Evolutionary conservation across 2,329 filamentous ascomycete species (phyloP), one percentile per base, ranked within the genome.

Genomic region (Ophiostoma ulmi): DNA sequence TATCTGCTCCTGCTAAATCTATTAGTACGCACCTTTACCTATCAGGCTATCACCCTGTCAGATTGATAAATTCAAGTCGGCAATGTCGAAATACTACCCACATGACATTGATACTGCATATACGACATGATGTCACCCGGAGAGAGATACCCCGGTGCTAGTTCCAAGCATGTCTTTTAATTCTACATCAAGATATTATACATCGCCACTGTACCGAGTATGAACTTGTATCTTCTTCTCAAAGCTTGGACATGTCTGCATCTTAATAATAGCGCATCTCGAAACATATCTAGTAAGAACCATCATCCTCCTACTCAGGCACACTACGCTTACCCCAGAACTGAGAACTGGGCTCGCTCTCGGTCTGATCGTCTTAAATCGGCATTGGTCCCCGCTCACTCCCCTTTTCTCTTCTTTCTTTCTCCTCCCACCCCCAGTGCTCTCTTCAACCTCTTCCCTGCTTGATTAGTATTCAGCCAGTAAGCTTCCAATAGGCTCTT

Each of bases 101-200:
- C 4, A 48, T 48, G 17, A 7, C 17, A 48, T 17, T 48, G 44
- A 48, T 22, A 10, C 20, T 58, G 52, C 52, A 58, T 58, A 58
- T 58, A 58, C 52, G 52, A 58, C n/a, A 58, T 58, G 52, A 58
- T 58, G 52, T 58, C 52, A 58, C 52, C n/a, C 52, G 52, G 52
- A 58, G 52, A 58, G 52, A 58, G 52, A 58, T 58, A 26, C 13
- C n/a, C 52, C 52, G 52, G 22, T 26, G 52, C 22, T 58, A 22
- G n/a, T 26, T n/a, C 52, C 52, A 26, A 26, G 44, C 44, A 17
- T 39, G 52, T 58, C 13, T 58, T 26, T 58, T 58, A 4, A 58
- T 58, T 58, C 20, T 48, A 48, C 44, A 48, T 48, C 44, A 7
- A 48, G 44, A 58, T 26, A 26, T 58, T 17, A 20, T 58, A n/a